Evolutionary conservation across 441 rosid species (phyloP), one percentile per base, ranked within the genome.

Genomic region (Adansonia madagascariensis): DNA sequence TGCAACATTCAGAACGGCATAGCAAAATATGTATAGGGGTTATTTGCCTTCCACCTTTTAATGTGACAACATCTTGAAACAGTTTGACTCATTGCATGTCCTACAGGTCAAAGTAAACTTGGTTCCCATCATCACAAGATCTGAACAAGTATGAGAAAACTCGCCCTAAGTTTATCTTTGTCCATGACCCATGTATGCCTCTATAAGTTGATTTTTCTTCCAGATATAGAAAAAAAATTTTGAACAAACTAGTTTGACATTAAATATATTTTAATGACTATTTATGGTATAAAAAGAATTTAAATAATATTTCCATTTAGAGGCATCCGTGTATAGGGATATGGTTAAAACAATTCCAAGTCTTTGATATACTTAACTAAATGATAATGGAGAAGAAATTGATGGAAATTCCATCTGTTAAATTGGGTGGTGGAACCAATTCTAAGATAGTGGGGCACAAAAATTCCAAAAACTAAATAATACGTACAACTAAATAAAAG

Each of bases 311-410:
- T 27, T 53, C n/a, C 50, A 71, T 53, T 31, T 52, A 53, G 47
- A 71, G 15, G n/a, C 17, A 5, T 9, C 53, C 27, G 27, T 4
- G 27, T n/a, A 41, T 44, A 22, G 39, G 27, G 49, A 73, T 6
- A 6, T 35, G 53, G 50, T 18, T 55, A 57, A 73, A 73, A 31
- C 65, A 73, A 17, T 53, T 53, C 75, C 55, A 53, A 50, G 75
- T 55, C 65, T 57, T 1, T 73, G 4, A 72, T n/a, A 39, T 55
- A 31, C 49, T 53, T 53, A 71, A 71, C 64, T 55, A 56, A 53
- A 53, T 56, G 50, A 56, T 57, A 72, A 71, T 17, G 31, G 24
- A 52, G 62, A 47, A 72, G 75, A 53, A 31, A n/a, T n/a, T 17
- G 63, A 55, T 17, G 75, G 6, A 53, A 55, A 72, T n/a, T 72